Percentiles rank a stretch among this genome's conserved stretches.
phyloP scores from a whole-genome alignment of 768 basidiomycete genomes.

The Mycena vitilis region DNA sequence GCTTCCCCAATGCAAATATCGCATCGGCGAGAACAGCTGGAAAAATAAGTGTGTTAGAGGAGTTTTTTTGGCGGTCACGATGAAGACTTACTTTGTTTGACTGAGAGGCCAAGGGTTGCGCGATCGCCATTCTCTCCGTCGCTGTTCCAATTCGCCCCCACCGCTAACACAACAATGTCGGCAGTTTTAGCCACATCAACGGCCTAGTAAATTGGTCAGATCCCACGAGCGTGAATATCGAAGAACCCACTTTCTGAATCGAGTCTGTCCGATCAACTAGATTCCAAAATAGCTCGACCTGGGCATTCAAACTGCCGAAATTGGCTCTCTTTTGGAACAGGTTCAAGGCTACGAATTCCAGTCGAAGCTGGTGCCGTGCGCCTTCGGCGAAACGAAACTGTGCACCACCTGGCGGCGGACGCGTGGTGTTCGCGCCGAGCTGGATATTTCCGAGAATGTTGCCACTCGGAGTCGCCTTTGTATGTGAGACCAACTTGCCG shows the following conservation, averaged over 20 bases:
- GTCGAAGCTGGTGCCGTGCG: constrained; percentile 34
- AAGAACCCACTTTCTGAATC: constrained; percentile 31
- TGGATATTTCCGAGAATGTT: constrained; percentile 41
- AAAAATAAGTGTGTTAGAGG: background rate
- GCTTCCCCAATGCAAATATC: constrained; percentile 39
- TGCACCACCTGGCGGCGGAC: constrained; percentile 37
- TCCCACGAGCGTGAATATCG: background rate
- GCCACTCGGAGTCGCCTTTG: constrained; percentile 26
- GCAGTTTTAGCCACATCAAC: constrained; percentile 40
- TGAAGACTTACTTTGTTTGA: constrained; percentile 36
- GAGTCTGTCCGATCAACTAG: constrained; percentile 37
- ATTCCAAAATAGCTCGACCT: constrained; percentile 42
- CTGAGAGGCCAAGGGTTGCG: constrained; percentile 40
- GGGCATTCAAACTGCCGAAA: constrained; percentile 40
- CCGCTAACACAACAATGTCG: constrained; percentile 40
- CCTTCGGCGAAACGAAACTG: constrained; percentile 37
- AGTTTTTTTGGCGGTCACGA: background rate
- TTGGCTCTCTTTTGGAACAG: constrained; percentile 38
- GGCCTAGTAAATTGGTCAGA: constrained; percentile 30
- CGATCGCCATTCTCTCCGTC: constrained; percentile 43
- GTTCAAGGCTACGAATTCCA: constrained; percentile 41
- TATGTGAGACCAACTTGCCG: constrained; percentile 34
- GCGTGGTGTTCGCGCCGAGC: constrained; percentile 33
- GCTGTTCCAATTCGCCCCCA: constrained; percentile 44
- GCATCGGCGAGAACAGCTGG: constrained; percentile 40